Base-by-base conservation (phyloP, 1,284 basidiomycete genomes). In the Ceratobasidium sp. region DNA sequence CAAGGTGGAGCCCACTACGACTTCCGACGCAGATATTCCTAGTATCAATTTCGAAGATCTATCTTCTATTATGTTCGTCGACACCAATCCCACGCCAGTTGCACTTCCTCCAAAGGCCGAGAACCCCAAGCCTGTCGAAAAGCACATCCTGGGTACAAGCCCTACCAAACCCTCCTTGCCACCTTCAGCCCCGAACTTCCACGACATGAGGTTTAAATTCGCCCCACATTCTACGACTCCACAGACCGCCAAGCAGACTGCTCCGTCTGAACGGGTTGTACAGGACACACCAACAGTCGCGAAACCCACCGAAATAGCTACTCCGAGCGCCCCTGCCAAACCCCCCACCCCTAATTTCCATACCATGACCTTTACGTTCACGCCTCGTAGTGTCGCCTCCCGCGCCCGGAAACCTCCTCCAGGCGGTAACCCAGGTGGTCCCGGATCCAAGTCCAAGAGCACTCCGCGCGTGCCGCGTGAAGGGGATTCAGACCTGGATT, bases 401-500 rank as follows among this genome's bases (percentile, higher is more conserved):
- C 68, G 68, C n/a, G 56, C n/a, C 19, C 68, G 68, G 16, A 61
- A 37, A 14, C 43, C 56, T 37, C 13, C 31, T 51, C 68, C 68
- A 7, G 56, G 34, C 7, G 41, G 19, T 13, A 31, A 31, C 29
- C 68, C 43, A n/a, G 56, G 31, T 14, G 73, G 62, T 4, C 73
- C 61, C 24, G 64, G 73, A 1, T 74, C 59, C 54, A 59, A 49
- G 43, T 16, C 19, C 27, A 48, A 39, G 29, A 24, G 41, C 16
- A 49, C 58, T 19, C 31, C 49, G 51, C 54, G 54, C n/a, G 43
- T 72, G 1, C 68, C 68, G n/a, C 54, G 75, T 81, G 84, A 69
- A 89, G 86, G 53, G 0, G 90, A 91, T 80, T 91, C 89, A 19
- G 92, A 92, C 81, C 76, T 92, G 39, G 88, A 92, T 69, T 92